Conservation (phyloP, 140 eudicot genomes). For the Senecio squalidus region DNA sequence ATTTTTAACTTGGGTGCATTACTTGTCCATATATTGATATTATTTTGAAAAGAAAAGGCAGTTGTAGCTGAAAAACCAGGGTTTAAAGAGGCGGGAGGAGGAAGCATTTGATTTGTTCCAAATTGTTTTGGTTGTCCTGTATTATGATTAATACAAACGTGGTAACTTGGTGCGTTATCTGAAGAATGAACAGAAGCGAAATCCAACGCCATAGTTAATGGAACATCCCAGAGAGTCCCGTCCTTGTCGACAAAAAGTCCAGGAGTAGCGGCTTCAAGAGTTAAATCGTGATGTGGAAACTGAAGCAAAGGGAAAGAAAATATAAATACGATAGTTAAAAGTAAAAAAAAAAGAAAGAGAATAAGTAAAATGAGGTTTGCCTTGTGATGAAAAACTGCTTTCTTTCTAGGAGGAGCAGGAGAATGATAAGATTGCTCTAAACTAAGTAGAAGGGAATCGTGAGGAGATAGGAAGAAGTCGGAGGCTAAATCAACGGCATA, state of each 20-base stretch:
- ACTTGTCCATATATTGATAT: conserved; percentile 77
- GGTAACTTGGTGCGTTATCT: conserved; percentile 70
- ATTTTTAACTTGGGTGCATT: conserved; percentile 53
- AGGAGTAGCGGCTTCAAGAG: conserved; percentile 73
- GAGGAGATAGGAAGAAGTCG: conserved; percentile 53
- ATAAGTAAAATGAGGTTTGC: conserved; percentile 35
- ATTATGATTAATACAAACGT: conserved; percentile 56
- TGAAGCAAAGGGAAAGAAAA: conserved; percentile 45
- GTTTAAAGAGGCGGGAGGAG: conserved; percentile 44
- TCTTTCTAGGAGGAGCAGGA: conserved; percentile 55
- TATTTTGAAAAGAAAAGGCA: conserved; percentile 64
- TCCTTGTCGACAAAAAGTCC: conserved; percentile 64
- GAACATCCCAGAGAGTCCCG: conserved; percentile 81
- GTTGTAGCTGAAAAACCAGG: conserved; percentile 73
- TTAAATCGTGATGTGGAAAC: conserved; percentile 71
- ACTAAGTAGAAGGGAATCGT: conserved; percentile 53
- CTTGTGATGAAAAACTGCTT: conserved; percentile 82
- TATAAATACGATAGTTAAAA: background rate
- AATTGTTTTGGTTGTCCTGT: conserved; percentile 47
- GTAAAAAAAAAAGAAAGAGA: background rate
- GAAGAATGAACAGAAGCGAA: conserved; percentile 66
- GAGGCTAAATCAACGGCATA: conserved; percentile 62
- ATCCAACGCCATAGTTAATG: conserved; percentile 60
- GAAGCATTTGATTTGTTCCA: conserved; percentile 31
- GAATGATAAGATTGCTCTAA: conserved; percentile 50